phyloP scores from a whole-genome alignment of 169 alveolate genomes.

The Miamiensis avidus region DNA sequence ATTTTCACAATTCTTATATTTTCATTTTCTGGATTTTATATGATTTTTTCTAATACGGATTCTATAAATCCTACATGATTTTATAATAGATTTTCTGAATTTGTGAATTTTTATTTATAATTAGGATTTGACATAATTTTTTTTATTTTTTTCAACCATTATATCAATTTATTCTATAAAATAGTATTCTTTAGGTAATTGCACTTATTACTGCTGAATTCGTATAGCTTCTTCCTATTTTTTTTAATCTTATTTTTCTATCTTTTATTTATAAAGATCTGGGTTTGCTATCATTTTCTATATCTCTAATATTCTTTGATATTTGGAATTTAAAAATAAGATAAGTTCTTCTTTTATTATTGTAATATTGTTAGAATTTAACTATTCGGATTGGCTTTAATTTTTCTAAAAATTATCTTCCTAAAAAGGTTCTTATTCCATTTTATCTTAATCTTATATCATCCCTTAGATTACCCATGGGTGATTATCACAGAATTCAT shows the following conservation, averaged over 20 bases:
- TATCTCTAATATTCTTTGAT: not conserved
- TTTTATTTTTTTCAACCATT: not conserved
- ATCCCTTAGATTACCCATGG: not conserved
- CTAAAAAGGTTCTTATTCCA: not conserved
- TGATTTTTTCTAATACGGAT: no score
- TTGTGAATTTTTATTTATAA: no score
- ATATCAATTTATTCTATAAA: not conserved
- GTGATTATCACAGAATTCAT: not conserved
- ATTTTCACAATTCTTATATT: not conserved
- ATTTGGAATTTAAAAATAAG: no score
- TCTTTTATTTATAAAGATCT: not conserved
- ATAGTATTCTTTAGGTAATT: not conserved
- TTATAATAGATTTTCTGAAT: not conserved
- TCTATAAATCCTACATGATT: not conserved
- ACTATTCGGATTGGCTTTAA: not conserved
- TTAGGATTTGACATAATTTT: not conserved
- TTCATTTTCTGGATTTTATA: not conserved
- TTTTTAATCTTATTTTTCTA: no score
- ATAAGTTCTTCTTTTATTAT: not conserved
- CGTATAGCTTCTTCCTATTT: not conserved
- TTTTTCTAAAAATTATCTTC: not conserved
- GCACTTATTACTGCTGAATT: not conserved
- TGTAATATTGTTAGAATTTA: not conserved
- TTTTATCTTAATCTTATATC: no score
- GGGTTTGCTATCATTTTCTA: not conserved